Evolutionary conservation across 495 filamentous ascomycete genomes (phyloP), one percentile per base, ranked within the genome.

Genomic region (Bathelium albidoporum): DNA sequence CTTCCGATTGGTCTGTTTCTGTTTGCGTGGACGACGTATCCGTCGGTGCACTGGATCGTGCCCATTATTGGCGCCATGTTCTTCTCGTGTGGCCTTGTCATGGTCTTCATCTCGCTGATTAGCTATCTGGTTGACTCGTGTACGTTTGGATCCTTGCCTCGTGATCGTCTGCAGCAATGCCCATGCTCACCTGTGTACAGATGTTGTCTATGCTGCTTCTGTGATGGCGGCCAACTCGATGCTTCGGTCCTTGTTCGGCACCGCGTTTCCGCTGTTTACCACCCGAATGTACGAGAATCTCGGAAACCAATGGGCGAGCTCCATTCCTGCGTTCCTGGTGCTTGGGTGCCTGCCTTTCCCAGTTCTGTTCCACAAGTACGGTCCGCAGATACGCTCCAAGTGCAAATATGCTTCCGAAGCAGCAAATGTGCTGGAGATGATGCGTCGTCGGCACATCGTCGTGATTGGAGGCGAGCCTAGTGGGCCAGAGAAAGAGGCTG

Each of bases 1-100:
- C 78, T 81, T 31, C 77, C 82, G 0, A 78, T 81, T 59, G 83
- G 83, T 34, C 73, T 83, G 0, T 81, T 82, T 73, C 77, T 75
- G 74, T 82, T 80, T 63, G 79, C 74, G 18, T 82, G 79, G 79
- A 75, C 69, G 9, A 70, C 80, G 2, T 62, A 74, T 0, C 58
- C 73, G 0, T 60, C 59, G 1, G 68, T 82, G 32, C 79, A 82
- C 62, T 83, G 80, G 80, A 81, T 83, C 65, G 69, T 80, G 61
- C 78, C 79, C 0, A 77, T 82, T 60, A 71, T 85, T 24, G 84
- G 84, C 2, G 80, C 78, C 0, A 68, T 72, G 11, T 72, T 80
- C 12, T 61, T 75, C 52, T 69, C 70, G 22, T 64, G 70, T 49
- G 73, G 72, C 2, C 43, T 73, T 44, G 53, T 75, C 34, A 62